Evolutionary conservation across 2,329 filamentous ascomycete genomes (phyloP).

Genomic region (Pseudogymnoascus sp.): DNA sequence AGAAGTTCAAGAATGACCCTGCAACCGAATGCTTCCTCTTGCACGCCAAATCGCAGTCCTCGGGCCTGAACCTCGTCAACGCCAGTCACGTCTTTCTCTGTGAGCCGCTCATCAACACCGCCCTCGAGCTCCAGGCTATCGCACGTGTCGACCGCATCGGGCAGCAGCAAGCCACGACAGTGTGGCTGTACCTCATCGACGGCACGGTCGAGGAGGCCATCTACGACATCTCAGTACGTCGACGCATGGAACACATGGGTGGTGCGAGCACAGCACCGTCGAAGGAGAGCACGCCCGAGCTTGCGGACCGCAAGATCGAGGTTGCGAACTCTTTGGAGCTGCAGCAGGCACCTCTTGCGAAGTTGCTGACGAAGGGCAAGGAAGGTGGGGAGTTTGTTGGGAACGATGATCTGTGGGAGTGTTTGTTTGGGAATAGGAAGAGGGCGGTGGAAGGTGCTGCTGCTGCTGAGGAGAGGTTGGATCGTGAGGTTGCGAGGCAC

Average conservation of each 20-base stretch:
- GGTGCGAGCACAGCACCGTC: slow-evolving; percentile 30
- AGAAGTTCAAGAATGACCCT: slow-evolving; percentile 68
- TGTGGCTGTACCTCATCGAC: slow-evolving; percentile 90
- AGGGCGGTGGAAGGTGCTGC: not conserved
- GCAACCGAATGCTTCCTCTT: slow-evolving; percentile 74
- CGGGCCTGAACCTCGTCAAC: slow-evolving; percentile 83
- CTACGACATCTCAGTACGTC: slow-evolving; percentile 72
- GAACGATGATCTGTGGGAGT: slow-evolving; percentile 76
- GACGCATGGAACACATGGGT: slow-evolving; percentile 70
- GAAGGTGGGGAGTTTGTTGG: slow-evolving; percentile 72
- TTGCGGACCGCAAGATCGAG: slow-evolving; percentile 57
- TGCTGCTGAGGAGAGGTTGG: slow-evolving; percentile 13
- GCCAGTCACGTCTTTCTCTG: slow-evolving; percentile 92
- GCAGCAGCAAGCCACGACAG: slow-evolving; percentile 76
- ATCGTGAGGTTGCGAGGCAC: slow-evolving; percentile 21
- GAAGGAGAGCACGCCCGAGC: slow-evolving; percentile 33
- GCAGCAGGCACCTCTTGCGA: slow-evolving; percentile 60
- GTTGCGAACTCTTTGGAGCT: slow-evolving; percentile 78
- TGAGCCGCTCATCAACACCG: slow-evolving; percentile 87
- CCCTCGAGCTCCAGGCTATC: slow-evolving; percentile 89
- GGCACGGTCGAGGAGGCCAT: slow-evolving; percentile 90
- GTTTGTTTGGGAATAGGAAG: slow-evolving; percentile 59
- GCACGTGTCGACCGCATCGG: slow-evolving; percentile 93
- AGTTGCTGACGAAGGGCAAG: slow-evolving; percentile 60
- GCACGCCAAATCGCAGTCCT: slow-evolving; percentile 80